These are phyloP conservation scores for Penicillium longicatenatum DNA, from an alignment of 495 filamentous ascomycete species.

Conservation along the genomic window DNA sequence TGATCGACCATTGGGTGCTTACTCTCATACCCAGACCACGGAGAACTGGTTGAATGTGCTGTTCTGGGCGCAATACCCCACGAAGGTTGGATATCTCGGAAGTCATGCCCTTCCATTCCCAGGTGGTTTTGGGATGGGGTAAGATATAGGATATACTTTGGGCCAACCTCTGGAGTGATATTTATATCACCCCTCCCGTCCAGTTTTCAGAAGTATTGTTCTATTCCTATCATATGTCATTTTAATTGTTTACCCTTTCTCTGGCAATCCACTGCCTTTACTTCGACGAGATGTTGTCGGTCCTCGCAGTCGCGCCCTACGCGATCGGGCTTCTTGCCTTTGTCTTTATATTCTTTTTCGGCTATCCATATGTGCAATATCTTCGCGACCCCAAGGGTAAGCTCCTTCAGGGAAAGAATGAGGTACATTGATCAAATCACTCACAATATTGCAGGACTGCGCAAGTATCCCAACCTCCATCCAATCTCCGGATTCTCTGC, in stretches of 20 bases:
- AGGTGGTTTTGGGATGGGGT: background rate
- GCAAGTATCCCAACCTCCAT: constrained; percentile 50
- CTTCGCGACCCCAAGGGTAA: constrained; percentile 49
- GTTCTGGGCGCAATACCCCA: background rate
- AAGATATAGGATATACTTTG: too few species aligned
- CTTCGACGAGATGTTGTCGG: constrained; percentile 23
- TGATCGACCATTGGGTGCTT: background rate
- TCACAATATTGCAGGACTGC: constrained; percentile 35
- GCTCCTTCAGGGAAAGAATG: background rate
- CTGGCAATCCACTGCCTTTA: background rate
- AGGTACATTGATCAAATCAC: background rate
- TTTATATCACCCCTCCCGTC: constrained; percentile 11
- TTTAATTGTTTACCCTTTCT: background rate
- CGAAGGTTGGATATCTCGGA: background rate
- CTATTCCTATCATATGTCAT: background rate
- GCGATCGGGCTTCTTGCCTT: constrained; percentile 26
- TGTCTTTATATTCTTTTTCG: constrained; percentile 41
- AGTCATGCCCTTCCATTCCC: background rate
- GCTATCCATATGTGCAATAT: constrained; percentile 43
- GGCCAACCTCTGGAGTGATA: constrained; percentile 10
- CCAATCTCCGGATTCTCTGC: constrained; percentile 47
- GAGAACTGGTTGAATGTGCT: background rate
- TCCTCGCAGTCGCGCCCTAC: constrained; percentile 30
- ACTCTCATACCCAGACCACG: background rate
- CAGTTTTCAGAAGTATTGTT: background rate